Base-by-base conservation (phyloP, 2,329 filamentous ascomycete genomes). In the Dichotomopilus funicola region DNA sequence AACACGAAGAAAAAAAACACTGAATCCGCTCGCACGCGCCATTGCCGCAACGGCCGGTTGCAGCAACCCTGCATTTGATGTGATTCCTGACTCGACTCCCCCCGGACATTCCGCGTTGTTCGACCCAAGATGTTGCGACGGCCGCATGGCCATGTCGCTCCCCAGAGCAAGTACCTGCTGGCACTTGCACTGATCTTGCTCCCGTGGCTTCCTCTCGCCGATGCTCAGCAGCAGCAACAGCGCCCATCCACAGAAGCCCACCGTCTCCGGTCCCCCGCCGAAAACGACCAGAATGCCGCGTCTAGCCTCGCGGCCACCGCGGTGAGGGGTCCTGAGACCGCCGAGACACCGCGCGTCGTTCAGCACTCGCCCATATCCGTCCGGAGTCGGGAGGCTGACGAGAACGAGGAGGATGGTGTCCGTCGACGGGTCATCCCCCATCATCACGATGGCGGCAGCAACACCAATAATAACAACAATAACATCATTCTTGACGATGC, bases 161-260 rank as follows among this genome's bases (percentile, higher is more conserved):
- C 71, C 58, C 73, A 77, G 70, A 71, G 74, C 65, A 73, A 71
- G 67, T 69, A 74, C 65, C 65, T 79, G 68, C 67, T 82, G 68
- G 78, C 80, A 69, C 75, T 84, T 68, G 79, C 78, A 64, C 69
- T 83, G 59, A 72, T 85, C 55, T 70, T 85, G 54, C 68, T 86
- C 57, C 80, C 81, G 52, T 80, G 75, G 72, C 65, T 76, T 47
- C 71, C 71, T 53, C 72, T 83, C 62, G 78, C 79, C 73, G 78
- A 83, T 65, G 81, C 80, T 78, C 82, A 82, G 78, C 82, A 83
- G 78, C 82, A 84, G 77, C 78, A 78, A 59, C 73, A 69, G 63
- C 63, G 45, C 51, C 63, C 52, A 49, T 51, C 58, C 37, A 50
- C 53, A 34, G 31, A 44, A 38, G 44, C 45, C 49, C 44, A 38